Conservation (phyloP, 345 rosid genomes). For the Dovyalis caffra region DNA sequence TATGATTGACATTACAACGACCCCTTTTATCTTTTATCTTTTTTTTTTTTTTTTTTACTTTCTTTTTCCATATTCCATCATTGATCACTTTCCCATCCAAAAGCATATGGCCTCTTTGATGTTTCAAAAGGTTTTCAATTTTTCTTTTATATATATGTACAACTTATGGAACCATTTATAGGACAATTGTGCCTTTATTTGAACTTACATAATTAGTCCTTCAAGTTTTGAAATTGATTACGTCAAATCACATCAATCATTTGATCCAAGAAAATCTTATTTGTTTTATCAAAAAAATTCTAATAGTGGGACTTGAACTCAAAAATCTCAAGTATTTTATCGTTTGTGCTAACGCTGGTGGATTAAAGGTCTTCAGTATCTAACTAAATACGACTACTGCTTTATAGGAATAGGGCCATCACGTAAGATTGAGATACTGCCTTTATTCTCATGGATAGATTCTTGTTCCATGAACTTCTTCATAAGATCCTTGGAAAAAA, state of each 20-base stretch:
- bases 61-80: background rate
- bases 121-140: background rate
- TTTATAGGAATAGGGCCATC: background rate
- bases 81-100: background rate
- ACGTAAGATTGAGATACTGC: background rate
- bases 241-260: too few relatives aligned
- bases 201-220: too few relatives aligned
- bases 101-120: background rate
- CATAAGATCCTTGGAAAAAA: background rate
- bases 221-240: too few relatives aligned
- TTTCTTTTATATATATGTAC: too few relatives aligned
- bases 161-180: too few relatives aligned
- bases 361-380: background rate
- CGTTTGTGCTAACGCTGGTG: too few relatives aligned
- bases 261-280: too few relatives aligned
- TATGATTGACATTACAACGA: slow-evolving; percentile 11
- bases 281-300: too few relatives aligned
- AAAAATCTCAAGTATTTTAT: too few relatives aligned
- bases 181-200: too few relatives aligned
- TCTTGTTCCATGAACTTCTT: background rate
- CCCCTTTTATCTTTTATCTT: too few relatives aligned
- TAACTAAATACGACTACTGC: background rate
- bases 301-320: too few relatives aligned
- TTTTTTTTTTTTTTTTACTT: background rate
- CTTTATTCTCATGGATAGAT: background rate